Evolutionary conservation across 2,329 filamentous ascomycete genomes (phyloP).

Genomic region (Helminthosporium solani): DNA sequence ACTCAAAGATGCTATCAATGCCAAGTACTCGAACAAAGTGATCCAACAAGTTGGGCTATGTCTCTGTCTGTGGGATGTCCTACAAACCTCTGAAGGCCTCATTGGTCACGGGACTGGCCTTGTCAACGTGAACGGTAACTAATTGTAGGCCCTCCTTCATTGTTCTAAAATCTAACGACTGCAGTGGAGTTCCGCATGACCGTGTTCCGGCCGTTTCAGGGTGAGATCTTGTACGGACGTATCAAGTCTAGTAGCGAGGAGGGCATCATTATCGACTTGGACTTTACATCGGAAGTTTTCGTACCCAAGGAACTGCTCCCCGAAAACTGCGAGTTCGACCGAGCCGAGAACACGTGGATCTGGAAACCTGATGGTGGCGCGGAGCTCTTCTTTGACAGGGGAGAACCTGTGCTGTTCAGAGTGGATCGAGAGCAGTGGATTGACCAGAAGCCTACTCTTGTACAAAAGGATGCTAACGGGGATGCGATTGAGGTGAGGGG

Average conservation of each 20-base stretch:
- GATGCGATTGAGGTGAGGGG: slow-evolving; percentile 60
- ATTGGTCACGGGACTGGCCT: slow-evolving; percentile 91
- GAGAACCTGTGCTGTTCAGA: slow-evolving; percentile 83
- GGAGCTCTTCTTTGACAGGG: slow-evolving; percentile 81
- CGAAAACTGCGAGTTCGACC: slow-evolving; percentile 63
- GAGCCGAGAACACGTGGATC: slow-evolving; percentile 77
- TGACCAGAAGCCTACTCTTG: slow-evolving; percentile 83
- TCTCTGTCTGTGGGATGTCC: slow-evolving; percentile 87
- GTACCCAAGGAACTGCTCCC: slow-evolving; percentile 56
- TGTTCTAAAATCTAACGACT: neutral
- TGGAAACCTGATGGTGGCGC: slow-evolving; percentile 74
- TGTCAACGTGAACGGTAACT: slow-evolving; percentile 85
- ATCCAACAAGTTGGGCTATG: slow-evolving; percentile 94
- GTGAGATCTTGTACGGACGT: slow-evolving; percentile 82
- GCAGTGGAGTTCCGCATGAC: slow-evolving; percentile 88
- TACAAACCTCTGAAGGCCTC: slow-evolving; percentile 86
- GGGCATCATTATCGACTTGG: slow-evolving; percentile 76
- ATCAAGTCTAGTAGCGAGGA: slow-evolving; percentile 73
- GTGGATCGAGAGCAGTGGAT: slow-evolving; percentile 89
- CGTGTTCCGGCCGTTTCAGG: slow-evolving; percentile 94
- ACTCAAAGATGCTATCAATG: slow-evolving; percentile 95
- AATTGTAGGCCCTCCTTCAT: neutral
- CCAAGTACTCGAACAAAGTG: slow-evolving; percentile 96
- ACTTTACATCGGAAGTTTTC: slow-evolving; percentile 93
- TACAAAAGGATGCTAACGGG: slow-evolving; percentile 62